These are phyloP conservation scores for Torulaspora gathmanii DNA, from an alignment of 805 yeast species.

Conservation along the genomic window DNA sequence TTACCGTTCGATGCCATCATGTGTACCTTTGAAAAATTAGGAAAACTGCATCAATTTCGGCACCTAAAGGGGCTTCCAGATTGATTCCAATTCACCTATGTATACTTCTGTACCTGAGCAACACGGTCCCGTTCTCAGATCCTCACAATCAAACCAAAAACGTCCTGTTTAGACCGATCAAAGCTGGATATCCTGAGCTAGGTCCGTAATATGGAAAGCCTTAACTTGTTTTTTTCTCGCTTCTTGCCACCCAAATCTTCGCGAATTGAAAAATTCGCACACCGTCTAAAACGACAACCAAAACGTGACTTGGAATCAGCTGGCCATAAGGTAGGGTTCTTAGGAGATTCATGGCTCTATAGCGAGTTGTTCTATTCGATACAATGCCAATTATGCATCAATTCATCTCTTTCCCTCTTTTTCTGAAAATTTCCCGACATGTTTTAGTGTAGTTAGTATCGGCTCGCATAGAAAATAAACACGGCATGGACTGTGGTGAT, in stretches of 20 bases:
- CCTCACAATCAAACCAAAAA: slow-evolving; percentile 7
- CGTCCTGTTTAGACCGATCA: slow-evolving; percentile 12
- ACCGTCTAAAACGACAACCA: background rate
- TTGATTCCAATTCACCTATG: slow-evolving; percentile 1
- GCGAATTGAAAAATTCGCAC: slow-evolving; percentile 3
- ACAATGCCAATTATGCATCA: no score
- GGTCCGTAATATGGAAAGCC: slow-evolving; percentile 5
- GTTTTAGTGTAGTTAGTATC: no score
- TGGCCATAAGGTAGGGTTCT: background rate
- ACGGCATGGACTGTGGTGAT: background rate
- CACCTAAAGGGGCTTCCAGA: background rate
- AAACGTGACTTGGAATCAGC: background rate
- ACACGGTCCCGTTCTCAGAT: slow-evolving; percentile 12
- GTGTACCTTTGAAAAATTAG: slow-evolving; percentile 7
- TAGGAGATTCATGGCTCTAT: no score
- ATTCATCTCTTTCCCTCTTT: background rate
- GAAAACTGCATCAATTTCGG: slow-evolving; percentile 14
- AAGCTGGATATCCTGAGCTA: slow-evolving; percentile 1
- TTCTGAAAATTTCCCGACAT: background rate
- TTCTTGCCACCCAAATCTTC: slow-evolving; percentile 14
- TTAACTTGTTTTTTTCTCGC: slow-evolving; percentile 9
- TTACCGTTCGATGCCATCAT: slow-evolving; percentile 14
- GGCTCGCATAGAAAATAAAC: no score
- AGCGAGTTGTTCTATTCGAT: no score
- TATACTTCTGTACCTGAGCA: slow-evolving; percentile 6